Conservation (phyloP, 495 filamentous ascomycete genomes). For the Aspergillus hancockii region DNA sequence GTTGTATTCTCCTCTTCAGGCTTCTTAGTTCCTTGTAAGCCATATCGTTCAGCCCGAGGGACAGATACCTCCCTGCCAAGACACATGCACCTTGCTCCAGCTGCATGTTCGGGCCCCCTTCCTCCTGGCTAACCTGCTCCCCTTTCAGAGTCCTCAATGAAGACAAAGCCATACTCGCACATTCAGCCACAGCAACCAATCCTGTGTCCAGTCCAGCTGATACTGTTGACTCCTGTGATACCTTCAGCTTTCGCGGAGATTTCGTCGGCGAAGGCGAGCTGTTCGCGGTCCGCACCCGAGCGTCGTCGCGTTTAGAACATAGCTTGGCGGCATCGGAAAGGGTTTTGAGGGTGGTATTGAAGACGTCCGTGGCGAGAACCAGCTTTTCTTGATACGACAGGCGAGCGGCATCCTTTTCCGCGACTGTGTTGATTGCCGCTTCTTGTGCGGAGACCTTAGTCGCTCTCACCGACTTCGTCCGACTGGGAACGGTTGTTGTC, state of each 20-base stretch:
- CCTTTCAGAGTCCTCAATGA: constrained; percentile 63
- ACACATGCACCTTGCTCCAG: constrained; percentile 82
- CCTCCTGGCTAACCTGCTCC: constrained; percentile 47
- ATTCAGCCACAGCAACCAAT: constrained; percentile 60
- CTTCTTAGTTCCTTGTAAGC: constrained; percentile 75
- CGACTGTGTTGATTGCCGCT: constrained; percentile 28
- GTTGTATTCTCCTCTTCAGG: constrained; percentile 64
- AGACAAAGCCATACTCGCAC: constrained; percentile 71
- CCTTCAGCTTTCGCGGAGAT: constrained; percentile 38
- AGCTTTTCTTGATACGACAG: constrained; percentile 63
- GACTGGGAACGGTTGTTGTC: constrained; percentile 31
- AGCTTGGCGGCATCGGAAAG: constrained; percentile 71
- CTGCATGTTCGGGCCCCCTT: constrained; percentile 63
- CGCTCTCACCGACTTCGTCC: constrained; percentile 35
- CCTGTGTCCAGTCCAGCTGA: constrained; percentile 31
- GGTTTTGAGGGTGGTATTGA: constrained; percentile 73
- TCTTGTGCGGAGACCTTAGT: constrained; percentile 32
- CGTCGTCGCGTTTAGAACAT: constrained; percentile 17
- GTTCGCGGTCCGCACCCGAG: constrained; percentile 19
- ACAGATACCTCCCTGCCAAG: constrained; percentile 70
- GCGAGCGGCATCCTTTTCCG: constrained; percentile 36
- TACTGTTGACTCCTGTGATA: constrained; percentile 11
- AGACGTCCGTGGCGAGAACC: constrained; percentile 75
- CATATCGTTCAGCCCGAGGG: constrained; percentile 69
- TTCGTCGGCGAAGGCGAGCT: constrained; percentile 52